A percentile compares a stretch with the other conserved stretches of the same genome.
Conservation (phyloP, 768 basidiomycete genomes). For the Wakefieldia striispora region DNA sequence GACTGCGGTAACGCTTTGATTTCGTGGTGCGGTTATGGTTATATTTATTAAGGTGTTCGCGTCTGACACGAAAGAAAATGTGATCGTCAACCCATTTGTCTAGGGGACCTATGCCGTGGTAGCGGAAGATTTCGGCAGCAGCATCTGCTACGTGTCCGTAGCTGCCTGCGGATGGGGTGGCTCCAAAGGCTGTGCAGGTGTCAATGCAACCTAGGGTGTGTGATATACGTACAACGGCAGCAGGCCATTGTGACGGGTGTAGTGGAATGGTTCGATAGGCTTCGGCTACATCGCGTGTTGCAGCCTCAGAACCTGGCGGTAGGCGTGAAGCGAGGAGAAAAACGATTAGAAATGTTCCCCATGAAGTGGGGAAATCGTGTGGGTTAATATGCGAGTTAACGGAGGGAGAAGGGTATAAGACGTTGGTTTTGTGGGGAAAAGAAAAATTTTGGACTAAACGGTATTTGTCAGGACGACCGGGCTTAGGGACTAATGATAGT, state of each 20-base stretch:
- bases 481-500: background rate
- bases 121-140: background rate
- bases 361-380: fast-evolving
- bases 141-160: background rate
- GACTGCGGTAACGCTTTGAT: too few species aligned
- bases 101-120: background rate
- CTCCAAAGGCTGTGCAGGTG: background rate
- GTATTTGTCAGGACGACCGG: background rate
- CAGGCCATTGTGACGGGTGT: background rate
- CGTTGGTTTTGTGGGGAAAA: background rate
- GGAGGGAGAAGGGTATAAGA: too few species aligned
- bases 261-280: background rate
- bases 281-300: background rate
- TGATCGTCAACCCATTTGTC: background rate
- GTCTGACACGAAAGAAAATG: background rate
- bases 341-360: background rate
- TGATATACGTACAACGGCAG: background rate
- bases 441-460: slow-evolving; percentile 1
- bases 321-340: background rate
- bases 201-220: background rate
- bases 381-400: background rate
- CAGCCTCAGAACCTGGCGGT: background rate
- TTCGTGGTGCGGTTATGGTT: background rate
- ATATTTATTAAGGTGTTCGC: too few species aligned
- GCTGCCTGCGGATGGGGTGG: background rate